Conservation (phyloP, 2,329 filamentous ascomycete species). For the Pestalotiopsis fici region DNA sequence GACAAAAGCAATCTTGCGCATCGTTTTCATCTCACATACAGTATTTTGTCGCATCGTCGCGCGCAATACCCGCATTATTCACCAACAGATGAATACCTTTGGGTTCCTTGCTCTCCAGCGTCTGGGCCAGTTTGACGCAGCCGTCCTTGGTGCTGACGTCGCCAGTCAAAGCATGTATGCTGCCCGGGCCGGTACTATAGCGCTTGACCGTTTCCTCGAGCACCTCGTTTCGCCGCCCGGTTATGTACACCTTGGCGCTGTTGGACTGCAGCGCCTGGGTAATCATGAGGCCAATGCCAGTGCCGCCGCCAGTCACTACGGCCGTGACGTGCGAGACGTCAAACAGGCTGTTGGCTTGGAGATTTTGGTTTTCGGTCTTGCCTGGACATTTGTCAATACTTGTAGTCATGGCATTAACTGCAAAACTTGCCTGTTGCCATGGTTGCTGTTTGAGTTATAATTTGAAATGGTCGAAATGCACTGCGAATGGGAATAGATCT, state of each 20-base stretch:
- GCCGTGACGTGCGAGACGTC: slow-evolving; percentile 10
- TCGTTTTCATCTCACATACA: slow-evolving; percentile 23
- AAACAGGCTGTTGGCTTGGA: slow-evolving; percentile 10
- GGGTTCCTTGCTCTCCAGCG: slow-evolving; percentile 51
- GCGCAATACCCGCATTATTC: slow-evolving; percentile 53
- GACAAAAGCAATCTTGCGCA: too few species aligned
- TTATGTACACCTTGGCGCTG: slow-evolving; percentile 20
- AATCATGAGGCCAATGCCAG: slow-evolving; percentile 16
- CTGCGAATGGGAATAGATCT: not conserved
- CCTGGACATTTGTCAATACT: too few species aligned
- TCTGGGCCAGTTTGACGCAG: slow-evolving; percentile 44
- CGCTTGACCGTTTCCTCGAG: slow-evolving; percentile 11
- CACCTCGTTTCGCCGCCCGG: slow-evolving; percentile 16
- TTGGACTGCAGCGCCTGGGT: slow-evolving; percentile 17
- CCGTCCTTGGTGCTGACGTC: slow-evolving; percentile 41
- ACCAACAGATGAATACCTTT: slow-evolving; percentile 53
- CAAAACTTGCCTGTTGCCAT: slow-evolving; percentile 10
- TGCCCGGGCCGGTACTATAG: slow-evolving; percentile 11
- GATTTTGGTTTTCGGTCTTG: slow-evolving; percentile 6
- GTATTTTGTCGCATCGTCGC: slow-evolving; percentile 52
- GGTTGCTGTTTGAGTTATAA: slow-evolving; percentile 1
- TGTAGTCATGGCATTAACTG: too few species aligned
- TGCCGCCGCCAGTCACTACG: slow-evolving; percentile 15
- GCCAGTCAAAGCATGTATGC: slow-evolving; percentile 8
- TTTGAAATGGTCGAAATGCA: slow-evolving; percentile 2